Percentiles rank a stretch among this genome's conserved stretches.
Evolutionary conservation across 345 rosid genomes (phyloP).

Genomic region (Dipteronia dyeriana): DNA sequence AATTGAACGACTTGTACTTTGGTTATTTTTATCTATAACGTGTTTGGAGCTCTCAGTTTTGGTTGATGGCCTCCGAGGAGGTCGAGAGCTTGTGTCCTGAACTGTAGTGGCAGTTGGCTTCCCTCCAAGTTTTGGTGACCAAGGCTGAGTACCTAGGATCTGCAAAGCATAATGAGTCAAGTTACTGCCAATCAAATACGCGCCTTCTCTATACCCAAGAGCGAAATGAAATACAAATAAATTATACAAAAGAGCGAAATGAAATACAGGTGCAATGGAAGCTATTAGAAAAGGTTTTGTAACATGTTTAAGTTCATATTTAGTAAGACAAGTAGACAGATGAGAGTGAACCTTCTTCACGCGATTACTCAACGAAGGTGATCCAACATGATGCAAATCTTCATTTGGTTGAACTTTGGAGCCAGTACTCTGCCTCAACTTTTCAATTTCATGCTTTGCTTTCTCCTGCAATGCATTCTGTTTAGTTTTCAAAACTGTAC

Average conservation of each 20-base stretch:
- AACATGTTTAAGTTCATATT: neutral
- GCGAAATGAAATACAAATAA: neutral
- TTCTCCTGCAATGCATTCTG: slow-evolving; percentile 34
- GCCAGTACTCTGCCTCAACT: slow-evolving; percentile 27
- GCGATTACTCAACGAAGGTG: slow-evolving; percentile 11
- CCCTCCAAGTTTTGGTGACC: slow-evolving; percentile 49
- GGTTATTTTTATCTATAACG: slow-evolving; percentile 35
- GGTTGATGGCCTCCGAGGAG: slow-evolving; percentile 38
- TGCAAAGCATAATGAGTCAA: slow-evolving; percentile 31
- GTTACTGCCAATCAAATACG: neutral
- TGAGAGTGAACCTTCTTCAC: slow-evolving; percentile 30
- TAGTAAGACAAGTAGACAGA: neutral
- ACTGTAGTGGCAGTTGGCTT: slow-evolving; percentile 36
- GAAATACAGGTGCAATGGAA: neutral
- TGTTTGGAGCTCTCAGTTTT: slow-evolving; percentile 36
- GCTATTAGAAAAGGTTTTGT: neutral
- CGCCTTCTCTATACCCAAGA: neutral
- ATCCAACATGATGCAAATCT: slow-evolving; percentile 13
- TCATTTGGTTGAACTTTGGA: slow-evolving; percentile 26
- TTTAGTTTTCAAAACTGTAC: slow-evolving; percentile 28
- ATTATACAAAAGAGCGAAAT: neutral
- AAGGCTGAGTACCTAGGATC: slow-evolving; percentile 42
- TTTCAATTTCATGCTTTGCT: slow-evolving; percentile 25
- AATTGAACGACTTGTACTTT: slow-evolving; percentile 32
- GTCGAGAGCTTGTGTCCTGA: slow-evolving; percentile 36